These are phyloP conservation scores for Rhizophora mangle DNA, from an alignment of 345 rosid genomes.

Conservation along the genomic window DNA sequence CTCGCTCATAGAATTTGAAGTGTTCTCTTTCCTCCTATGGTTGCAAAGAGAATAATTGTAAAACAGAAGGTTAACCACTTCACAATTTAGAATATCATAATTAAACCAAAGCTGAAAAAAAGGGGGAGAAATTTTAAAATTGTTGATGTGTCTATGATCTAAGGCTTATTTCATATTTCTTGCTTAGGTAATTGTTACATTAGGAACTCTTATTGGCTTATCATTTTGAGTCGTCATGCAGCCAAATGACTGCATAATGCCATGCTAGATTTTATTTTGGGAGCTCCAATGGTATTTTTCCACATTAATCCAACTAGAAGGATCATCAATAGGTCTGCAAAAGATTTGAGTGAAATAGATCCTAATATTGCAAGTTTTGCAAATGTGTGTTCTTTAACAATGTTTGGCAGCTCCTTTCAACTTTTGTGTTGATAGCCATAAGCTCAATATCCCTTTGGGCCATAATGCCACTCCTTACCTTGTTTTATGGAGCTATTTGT, in stretches of 20 bases:
- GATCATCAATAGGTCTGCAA: conserved; percentile 91
- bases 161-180: conserved; percentile 9
- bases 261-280: conserved; percentile 77
- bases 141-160: background rate
- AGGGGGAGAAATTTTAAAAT: background rate
- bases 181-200: conserved; percentile 71
- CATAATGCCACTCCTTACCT: conserved; percentile 89
- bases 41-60: background rate
- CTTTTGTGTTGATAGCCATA: conserved; percentile 79
- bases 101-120: background rate
- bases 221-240: conserved; percentile 76
- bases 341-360: conserved; percentile 95
- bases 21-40: background rate
- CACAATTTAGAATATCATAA: too few relatives aligned
- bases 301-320: conserved; percentile 93
- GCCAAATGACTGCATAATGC: conserved; percentile 89
- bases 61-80: too few relatives aligned
- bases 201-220: conserved; percentile 88
- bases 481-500: conserved; percentile 89
- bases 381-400: conserved; percentile 76
- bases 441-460: conserved; percentile 99
- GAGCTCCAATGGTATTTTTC: conserved; percentile 98
- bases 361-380: conserved; percentile 61
- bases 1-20: background rate
- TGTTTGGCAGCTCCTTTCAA: conserved; percentile 84